Evolutionary conservation across 2,329 filamentous ascomycete genomes (phyloP).

Genomic region (Chaetomiaceae sp.): DNA sequence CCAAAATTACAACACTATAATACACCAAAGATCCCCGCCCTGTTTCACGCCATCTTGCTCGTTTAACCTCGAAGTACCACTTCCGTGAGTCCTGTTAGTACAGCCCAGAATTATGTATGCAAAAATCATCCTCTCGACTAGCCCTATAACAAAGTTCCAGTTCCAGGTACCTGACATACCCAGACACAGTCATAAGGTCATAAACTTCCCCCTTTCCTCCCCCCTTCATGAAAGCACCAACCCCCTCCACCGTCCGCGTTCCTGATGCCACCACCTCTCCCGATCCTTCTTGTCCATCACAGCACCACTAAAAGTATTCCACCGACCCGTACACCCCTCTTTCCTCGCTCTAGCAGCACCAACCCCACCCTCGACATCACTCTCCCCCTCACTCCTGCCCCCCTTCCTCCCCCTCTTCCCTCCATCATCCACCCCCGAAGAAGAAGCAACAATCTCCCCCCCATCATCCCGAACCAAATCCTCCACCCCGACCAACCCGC

Average conservation of each 20-base stretch:
- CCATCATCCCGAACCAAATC: conserved; percentile 47
- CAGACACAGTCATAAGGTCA: conserved; percentile 14
- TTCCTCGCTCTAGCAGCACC: conserved; percentile 11
- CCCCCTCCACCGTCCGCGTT: conserved; percentile 31
- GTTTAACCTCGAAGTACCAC: too few species aligned
- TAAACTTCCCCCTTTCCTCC: neutral
- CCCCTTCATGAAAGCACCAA: conserved; percentile 27
- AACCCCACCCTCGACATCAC: conserved; percentile 11
- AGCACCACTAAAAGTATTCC: conserved; percentile 29
- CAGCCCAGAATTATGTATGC: too few species aligned
- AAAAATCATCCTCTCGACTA: too few species aligned
- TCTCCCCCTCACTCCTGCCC: conserved; percentile 12
- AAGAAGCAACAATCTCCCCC: conserved; percentile 38
- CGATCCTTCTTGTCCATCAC: conserved; percentile 32
- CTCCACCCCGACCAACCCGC: conserved; percentile 49
- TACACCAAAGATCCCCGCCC: neutral
- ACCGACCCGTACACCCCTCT: conserved; percentile 32
- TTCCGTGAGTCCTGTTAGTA: too few species aligned
- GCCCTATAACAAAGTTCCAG: too few species aligned
- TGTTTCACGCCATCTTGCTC: too few species aligned
- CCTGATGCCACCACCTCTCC: conserved; percentile 34
- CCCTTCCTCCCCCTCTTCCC: conserved; percentile 19
- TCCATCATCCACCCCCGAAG: neutral
- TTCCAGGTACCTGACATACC: too few species aligned
- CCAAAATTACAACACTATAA: conserved; percentile 2